These are phyloP conservation scores for Theobroma cacao DNA, from an alignment of 345 rosid genomes.

Conservation along the genomic window DNA sequence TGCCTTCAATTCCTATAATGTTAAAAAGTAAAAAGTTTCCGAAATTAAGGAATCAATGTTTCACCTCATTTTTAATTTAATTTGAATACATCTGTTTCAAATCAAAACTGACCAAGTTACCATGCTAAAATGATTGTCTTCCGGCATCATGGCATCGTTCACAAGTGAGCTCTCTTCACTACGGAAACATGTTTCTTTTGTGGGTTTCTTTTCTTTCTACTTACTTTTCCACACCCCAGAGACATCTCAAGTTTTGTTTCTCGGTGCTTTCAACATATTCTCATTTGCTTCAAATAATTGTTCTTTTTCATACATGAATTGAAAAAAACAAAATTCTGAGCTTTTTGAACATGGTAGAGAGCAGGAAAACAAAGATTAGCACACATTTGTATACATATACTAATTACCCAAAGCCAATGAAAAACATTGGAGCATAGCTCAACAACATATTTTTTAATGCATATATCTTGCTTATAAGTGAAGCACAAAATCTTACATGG, in stretches of 20 bases:
- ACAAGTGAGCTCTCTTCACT: not conserved
- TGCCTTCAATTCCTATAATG: not conserved
- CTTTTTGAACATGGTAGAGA: not conserved
- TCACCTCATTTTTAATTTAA: not conserved
- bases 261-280: not conserved
- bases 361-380: not conserved
- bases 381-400: not conserved
- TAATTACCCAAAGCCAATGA: not conserved
- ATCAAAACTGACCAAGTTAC: not conserved
- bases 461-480: not conserved
- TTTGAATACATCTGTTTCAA: not conserved
- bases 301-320: not conserved
- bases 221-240: not conserved
- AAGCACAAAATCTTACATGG: constrained; percentile 56
- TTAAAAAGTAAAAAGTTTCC: not conserved
- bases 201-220: not conserved
- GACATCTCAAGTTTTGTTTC: not conserved
- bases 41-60: not conserved
- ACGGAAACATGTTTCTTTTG: not conserved
- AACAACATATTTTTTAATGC: not conserved
- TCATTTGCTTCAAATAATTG: not conserved
- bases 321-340: not conserved
- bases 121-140: not conserved
- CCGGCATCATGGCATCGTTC: not conserved
- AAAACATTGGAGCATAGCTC: not conserved